These are phyloP conservation scores for Pyrenochaeta sp. DNA, from an alignment of 2,329 filamentous ascomycete species.

Conservation along the genomic window DNA sequence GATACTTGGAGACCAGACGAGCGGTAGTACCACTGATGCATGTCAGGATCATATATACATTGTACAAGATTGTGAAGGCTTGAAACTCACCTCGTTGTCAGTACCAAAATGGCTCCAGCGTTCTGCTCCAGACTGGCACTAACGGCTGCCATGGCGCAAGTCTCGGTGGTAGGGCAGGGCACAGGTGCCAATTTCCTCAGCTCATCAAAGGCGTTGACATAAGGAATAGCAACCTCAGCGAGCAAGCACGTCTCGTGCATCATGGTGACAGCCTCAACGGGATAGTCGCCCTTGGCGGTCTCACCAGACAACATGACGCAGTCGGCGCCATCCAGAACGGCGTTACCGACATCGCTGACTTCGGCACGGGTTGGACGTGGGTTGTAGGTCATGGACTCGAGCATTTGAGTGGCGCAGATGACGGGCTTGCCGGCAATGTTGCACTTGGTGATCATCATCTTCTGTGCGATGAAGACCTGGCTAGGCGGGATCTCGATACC, in stretches of 20 bases:
- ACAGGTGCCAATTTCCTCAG: constrained; percentile 82
- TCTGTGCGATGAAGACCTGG: constrained; percentile 98
- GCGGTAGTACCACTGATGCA: constrained; percentile 80
- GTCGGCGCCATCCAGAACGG: constrained; percentile 95
- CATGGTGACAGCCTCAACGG: constrained; percentile 89
- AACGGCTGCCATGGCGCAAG: constrained; percentile 95
- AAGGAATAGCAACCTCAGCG: constrained; percentile 96
- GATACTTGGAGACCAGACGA: constrained; percentile 96
- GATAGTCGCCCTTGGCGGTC: constrained; percentile 98
- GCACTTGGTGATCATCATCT: constrained; percentile 99
- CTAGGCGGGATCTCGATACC: constrained; percentile 99
- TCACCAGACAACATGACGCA: constrained; percentile 99
- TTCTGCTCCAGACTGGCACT: constrained; percentile 95
- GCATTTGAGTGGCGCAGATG: constrained; percentile 99
- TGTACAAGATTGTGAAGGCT: background rate
- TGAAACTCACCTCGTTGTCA: constrained; percentile 79
- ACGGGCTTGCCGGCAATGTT: constrained; percentile 98
- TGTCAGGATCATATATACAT: constrained; percentile 28
- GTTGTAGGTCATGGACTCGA: constrained; percentile 99
- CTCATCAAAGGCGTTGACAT: constrained; percentile 96
- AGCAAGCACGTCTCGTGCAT: constrained; percentile 98
- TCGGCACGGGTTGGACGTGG: constrained; percentile 96
- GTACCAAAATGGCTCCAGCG: constrained; percentile 92
- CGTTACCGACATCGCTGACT: constrained; percentile 98
- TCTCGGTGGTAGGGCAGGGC: constrained; percentile 88